These are phyloP conservation scores for Cutaneotrichosporon sp. DNA, from an alignment of 1,284 basidiomycete genomes.

Conservation along the genomic window DNA sequence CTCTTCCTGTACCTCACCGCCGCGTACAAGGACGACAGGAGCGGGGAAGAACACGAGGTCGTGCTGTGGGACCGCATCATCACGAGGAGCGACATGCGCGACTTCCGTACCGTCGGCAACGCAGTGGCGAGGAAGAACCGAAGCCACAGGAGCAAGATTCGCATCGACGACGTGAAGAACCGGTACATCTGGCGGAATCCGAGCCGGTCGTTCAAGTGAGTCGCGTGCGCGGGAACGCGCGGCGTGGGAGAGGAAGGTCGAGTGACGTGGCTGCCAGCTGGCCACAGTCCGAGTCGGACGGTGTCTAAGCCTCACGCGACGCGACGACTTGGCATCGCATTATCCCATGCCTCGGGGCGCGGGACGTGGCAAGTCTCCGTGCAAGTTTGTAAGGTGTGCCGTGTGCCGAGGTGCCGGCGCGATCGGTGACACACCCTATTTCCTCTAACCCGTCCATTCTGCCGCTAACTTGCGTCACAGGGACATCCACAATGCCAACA, in stretches of 20 bases:
- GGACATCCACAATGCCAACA: constrained; percentile 38
- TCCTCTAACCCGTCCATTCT: no score
- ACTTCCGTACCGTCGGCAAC: constrained; percentile 37
- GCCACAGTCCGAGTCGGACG: no score
- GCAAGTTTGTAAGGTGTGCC: no score
- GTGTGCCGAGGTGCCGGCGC: background rate
- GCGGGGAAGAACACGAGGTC: constrained; percentile 36
- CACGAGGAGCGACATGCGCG: constrained; percentile 31
- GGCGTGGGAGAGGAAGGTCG: no score
- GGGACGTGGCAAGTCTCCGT: no score
- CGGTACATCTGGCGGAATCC: constrained; percentile 45
- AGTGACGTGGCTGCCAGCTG: no score
- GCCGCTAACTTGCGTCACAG: constrained; percentile 20
- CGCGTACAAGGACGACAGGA: constrained; percentile 30
- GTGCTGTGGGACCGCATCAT: constrained; percentile 50
- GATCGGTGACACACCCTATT: background rate
- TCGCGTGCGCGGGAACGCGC: background rate
- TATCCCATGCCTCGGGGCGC: no score
- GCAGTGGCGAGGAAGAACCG: constrained; percentile 14
- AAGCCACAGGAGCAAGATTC: constrained; percentile 20
- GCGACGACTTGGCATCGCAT: no score
- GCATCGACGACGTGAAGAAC: constrained; percentile 41
- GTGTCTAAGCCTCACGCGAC: no score
- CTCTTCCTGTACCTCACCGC: constrained; percentile 49
- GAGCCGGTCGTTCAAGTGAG: constrained; percentile 45